Conservation (phyloP, 768 basidiomycete genomes). For the Cubamyces lactineus region DNA sequence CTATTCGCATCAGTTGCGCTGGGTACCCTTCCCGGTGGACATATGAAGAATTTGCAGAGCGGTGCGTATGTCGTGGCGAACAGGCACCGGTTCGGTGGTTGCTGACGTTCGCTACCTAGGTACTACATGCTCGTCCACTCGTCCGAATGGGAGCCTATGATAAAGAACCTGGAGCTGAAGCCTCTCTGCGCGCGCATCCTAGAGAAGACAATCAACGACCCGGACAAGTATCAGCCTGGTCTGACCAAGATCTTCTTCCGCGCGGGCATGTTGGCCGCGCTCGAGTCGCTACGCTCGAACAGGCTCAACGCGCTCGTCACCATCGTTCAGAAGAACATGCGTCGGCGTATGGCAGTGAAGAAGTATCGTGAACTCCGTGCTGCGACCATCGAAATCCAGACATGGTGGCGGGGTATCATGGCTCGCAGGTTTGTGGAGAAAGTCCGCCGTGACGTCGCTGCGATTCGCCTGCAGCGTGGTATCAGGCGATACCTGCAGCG, state of each 20-base stretch:
- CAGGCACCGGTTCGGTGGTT: background rate
- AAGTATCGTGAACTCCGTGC: constrained; percentile 70
- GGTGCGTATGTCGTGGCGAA: constrained; percentile 53
- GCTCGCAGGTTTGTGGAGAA: constrained; percentile 72
- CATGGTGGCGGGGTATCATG: constrained; percentile 90
- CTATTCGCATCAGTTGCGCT: constrained; percentile 97
- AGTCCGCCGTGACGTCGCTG: constrained; percentile 75
- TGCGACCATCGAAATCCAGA: constrained; percentile 85
- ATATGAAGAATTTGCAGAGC: constrained; percentile 97
- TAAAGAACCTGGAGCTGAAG: constrained; percentile 77
- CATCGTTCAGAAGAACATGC: constrained; percentile 97
- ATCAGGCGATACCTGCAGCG: constrained; percentile 76
- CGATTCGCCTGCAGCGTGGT: constrained; percentile 73
- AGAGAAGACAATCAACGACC: constrained; percentile 84
- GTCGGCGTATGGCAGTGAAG: constrained; percentile 81
- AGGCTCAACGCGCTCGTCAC: constrained; percentile 90
- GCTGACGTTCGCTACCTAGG: constrained; percentile 45
- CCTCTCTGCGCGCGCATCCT: constrained; percentile 84
- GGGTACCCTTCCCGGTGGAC: constrained; percentile 99
- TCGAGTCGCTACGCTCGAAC: constrained; percentile 89
- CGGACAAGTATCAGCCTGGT: constrained; percentile 96
- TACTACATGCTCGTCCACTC: constrained; percentile 97
- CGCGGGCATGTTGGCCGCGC: constrained; percentile 95
- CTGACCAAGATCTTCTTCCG: constrained; percentile 99
- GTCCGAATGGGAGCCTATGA: constrained; percentile 83